phyloP scores from a whole-genome alignment of 2,329 filamentous ascomycete species.

The Ambrosiella beaveri region DNA sequence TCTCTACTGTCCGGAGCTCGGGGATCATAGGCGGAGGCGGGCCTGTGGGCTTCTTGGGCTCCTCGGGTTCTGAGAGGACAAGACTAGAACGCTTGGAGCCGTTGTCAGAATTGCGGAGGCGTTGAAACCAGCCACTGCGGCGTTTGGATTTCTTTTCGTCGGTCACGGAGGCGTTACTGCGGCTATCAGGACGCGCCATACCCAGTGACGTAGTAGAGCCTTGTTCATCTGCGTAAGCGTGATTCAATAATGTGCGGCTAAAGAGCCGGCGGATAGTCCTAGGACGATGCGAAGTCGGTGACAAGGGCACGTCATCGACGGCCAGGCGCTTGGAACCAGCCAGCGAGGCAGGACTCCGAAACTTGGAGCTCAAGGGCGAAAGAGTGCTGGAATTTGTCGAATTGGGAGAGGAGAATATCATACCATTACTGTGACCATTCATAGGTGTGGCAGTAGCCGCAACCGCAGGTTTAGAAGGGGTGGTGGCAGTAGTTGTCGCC shows the following conservation, averaged over 20 bases:
- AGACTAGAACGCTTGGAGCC: constrained; percentile 27
- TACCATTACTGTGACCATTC: constrained; percentile 24
- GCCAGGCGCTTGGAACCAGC: constrained; percentile 30
- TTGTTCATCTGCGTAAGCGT: constrained; percentile 33
- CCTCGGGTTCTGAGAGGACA: constrained; percentile 19
- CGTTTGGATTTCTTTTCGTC: constrained; percentile 37
- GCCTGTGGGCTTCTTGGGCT: constrained; percentile 23
- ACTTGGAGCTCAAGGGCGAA: constrained; percentile 15
- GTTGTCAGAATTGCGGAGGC: constrained; percentile 25
- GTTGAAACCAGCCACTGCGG: constrained; percentile 41
- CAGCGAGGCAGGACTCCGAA: constrained; percentile 14
- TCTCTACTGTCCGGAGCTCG: constrained; percentile 35
- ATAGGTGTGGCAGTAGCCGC: constrained; percentile 6
- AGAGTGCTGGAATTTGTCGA: not conserved
- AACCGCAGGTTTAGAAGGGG: not conserved
- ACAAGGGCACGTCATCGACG: constrained; percentile 31
- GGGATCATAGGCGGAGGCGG: constrained; percentile 46
- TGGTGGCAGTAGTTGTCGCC: constrained; percentile 12
- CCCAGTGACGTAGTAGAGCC: constrained; percentile 17
- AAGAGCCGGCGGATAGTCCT: constrained; percentile 41
- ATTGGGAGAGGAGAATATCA: constrained; percentile 7
- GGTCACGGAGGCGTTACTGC: constrained; percentile 27
- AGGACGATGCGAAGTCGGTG: constrained; percentile 35
- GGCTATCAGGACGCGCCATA: constrained; percentile 30
- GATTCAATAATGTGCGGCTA: constrained; percentile 37